Conservation (phyloP, 73 alveolate genomes). For the Paramecium sonneborni region DNA sequence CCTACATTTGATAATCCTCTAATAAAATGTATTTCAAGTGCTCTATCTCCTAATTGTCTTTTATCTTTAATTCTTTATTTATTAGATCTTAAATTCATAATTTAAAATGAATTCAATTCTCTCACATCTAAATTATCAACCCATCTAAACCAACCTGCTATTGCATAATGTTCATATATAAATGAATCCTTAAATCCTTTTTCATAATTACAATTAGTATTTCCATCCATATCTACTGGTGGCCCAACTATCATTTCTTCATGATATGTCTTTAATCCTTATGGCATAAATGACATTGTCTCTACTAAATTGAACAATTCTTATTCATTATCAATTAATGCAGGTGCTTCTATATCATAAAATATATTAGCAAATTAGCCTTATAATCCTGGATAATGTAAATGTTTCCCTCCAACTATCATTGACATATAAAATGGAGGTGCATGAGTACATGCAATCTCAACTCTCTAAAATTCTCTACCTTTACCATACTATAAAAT, state of each 20-base stretch:
- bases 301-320: not conserved
- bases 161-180: conserved; percentile 30
- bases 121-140: conserved; percentile 22
- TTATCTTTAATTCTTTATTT: not conserved
- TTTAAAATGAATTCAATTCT: conserved; percentile 35
- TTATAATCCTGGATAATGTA: conserved; percentile 17
- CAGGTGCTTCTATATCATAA: conserved; percentile 1
- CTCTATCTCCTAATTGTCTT: conserved; percentile 52
- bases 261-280: not conserved
- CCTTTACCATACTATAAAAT: not conserved
- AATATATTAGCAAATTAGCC: conserved; percentile 47
- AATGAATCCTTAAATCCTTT: not conserved
- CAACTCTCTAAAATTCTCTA: not conserved
- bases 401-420: conserved; percentile 35
- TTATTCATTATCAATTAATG: conserved; percentile 15
- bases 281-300: not conserved
- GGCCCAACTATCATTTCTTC: not conserved
- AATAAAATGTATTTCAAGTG: conserved; percentile 35
- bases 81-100: conserved; percentile 39
- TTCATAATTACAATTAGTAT: not conserved
- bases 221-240: conserved; percentile 15
- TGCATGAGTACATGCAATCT: conserved; percentile 6
- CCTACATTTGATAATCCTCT: conserved; percentile 12
- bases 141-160: conserved; percentile 57
- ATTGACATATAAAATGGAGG: conserved; percentile 41